These are phyloP conservation scores for Alternaria infectoria DNA, from an alignment of 2,329 filamentous ascomycete genomes.

Conservation along the genomic window DNA sequence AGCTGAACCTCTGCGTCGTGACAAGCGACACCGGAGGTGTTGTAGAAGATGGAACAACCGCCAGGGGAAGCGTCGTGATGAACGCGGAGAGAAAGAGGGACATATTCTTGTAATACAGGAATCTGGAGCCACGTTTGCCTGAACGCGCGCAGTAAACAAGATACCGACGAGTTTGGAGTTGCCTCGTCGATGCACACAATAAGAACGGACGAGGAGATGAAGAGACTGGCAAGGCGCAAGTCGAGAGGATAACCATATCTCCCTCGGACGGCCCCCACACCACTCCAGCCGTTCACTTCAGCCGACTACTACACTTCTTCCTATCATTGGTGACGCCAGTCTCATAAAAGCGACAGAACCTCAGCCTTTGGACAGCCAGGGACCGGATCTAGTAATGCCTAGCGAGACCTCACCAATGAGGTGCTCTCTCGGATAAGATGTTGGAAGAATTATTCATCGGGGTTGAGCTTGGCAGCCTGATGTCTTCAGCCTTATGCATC, in stretches of 20 bases:
- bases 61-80: background rate
- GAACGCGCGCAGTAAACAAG: background rate
- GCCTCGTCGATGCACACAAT: background rate
- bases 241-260: background rate
- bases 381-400: background rate
- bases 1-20: background rate
- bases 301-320: no score
- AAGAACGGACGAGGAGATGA: background rate
- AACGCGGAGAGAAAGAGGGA: background rate
- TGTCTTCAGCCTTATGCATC: background rate
- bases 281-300: background rate
- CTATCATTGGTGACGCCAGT: background rate
- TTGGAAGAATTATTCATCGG: background rate
- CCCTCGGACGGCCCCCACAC: background rate
- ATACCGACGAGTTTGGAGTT: background rate
- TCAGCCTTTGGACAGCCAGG: background rate
- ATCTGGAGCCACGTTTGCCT: background rate
- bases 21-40: background rate
- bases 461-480: background rate
- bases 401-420: background rate
- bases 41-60: background rate
- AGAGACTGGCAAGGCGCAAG: background rate
- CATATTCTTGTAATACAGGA: background rate
- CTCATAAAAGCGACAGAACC: background rate
- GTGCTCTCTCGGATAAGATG: background rate